These are phyloP conservation scores for Sphaceloma murrayae DNA, from an alignment of 2,329 filamentous ascomycete species.

Conservation along the genomic window DNA sequence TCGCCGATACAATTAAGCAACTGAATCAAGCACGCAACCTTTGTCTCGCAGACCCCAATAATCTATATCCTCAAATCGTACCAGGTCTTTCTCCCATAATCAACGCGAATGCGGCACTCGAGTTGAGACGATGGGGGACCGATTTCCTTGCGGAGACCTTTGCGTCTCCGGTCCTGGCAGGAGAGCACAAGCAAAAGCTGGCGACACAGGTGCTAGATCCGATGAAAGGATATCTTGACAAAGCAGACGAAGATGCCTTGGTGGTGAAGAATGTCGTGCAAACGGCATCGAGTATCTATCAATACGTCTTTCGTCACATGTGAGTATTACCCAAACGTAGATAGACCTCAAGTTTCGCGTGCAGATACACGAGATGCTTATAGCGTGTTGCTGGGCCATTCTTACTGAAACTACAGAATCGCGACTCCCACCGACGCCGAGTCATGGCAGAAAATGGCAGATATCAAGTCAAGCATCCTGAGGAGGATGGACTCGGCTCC, in stretches of 20 bases:
- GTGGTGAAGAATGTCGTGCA: conserved; percentile 83
- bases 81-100: conserved; percentile 90
- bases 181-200: conserved; percentile 70
- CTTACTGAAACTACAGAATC: conserved; percentile 49
- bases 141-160: conserved; percentile 96
- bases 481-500: conserved; percentile 75
- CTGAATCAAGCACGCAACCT: conserved; percentile 84
- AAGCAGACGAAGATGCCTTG: conserved; percentile 57
- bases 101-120: conserved; percentile 60
- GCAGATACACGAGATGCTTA: too few relatives aligned
- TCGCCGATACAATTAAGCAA: conserved; percentile 68
- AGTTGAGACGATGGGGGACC: conserved; percentile 88
- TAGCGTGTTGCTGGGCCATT: background rate
- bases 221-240: conserved; percentile 43
- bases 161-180: conserved; percentile 72
- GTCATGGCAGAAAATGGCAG: conserved; percentile 78
- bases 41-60: conserved; percentile 69
- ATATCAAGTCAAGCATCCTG: conserved; percentile 82
- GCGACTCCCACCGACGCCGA: conserved; percentile 72
- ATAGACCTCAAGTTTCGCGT: too few relatives aligned
- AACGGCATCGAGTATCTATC: conserved; percentile 84
- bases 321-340: conserved; percentile 48
- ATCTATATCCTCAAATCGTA: conserved; percentile 82
- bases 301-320: conserved; percentile 86
- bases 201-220: conserved; percentile 69